A percentile compares a stretch with the other conserved stretches of the same genome.
These are phyloP conservation scores for Hericium coralloides DNA, from an alignment of 768 basidiomycete species.

Conservation along the genomic window DNA sequence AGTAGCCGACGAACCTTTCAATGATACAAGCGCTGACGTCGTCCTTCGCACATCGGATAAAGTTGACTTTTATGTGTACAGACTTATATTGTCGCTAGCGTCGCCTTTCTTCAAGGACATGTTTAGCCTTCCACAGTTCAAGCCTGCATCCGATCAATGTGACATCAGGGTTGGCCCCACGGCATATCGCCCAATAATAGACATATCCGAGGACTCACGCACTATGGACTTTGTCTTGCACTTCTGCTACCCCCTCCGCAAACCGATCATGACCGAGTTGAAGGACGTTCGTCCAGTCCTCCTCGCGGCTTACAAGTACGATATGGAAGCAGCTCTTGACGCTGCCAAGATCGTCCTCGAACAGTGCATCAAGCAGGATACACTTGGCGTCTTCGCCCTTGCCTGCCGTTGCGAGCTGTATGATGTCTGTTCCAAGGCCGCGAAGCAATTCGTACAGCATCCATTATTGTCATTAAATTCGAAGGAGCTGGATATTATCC, in stretches of 20 bases:
- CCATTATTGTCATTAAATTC: neutral
- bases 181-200: neutral
- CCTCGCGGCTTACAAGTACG: conserved; percentile 7
- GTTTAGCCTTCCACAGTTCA: conserved; percentile 21
- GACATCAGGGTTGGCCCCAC: neutral
- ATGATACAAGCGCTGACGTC: neutral
- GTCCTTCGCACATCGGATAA: neutral
- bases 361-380: conserved; percentile 1
- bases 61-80: conserved; percentile 19
- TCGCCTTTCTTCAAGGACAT: conserved; percentile 13
- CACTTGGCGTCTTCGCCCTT: conserved; percentile 7
- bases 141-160: neutral
- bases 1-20: neutral
- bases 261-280: neutral
- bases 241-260: conserved; percentile 4
- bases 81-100: conserved; percentile 21
- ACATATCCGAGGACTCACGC: neutral
- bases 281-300: neutral
- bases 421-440: neutral
- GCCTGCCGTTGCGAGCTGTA: neutral
- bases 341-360: neutral
- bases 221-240: conserved; percentile 4
- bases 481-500: neutral
- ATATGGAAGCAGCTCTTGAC: neutral
- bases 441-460: neutral